These are phyloP conservation scores for Cercophora scortea DNA, from an alignment of 495 filamentous ascomycete species.

Conservation along the genomic window DNA sequence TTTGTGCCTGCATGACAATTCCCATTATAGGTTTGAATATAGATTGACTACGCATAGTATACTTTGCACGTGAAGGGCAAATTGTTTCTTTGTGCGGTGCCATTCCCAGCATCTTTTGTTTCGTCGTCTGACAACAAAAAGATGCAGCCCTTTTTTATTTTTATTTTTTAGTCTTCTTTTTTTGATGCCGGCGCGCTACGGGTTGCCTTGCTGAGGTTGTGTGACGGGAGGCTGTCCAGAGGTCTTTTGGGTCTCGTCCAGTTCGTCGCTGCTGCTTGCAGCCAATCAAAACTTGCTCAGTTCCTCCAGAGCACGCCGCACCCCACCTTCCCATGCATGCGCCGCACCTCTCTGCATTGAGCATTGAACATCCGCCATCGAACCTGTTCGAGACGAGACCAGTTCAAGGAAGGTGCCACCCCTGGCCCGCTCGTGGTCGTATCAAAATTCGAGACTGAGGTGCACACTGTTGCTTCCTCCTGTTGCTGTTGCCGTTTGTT, in stretches of 20 bases:
- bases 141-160: too few relatives aligned
- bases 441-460: not conserved
- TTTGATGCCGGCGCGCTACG: too few relatives aligned
- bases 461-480: too few relatives aligned
- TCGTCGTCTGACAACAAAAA: too few relatives aligned
- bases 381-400: not conserved
- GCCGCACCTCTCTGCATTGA: not conserved
- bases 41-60: too few relatives aligned
- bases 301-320: slow-evolving; percentile 24
- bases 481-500: too few relatives aligned
- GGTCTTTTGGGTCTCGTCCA: not conserved
- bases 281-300: slow-evolving; percentile 50
- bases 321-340: slow-evolving; percentile 22
- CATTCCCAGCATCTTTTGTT: too few relatives aligned
- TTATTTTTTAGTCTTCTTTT: too few relatives aligned
- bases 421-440: not conserved
- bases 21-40: too few relatives aligned
- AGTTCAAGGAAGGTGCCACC: slow-evolving; percentile 2
- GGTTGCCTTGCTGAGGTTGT: not conserved
- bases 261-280: not conserved
- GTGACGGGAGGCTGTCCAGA: not conserved
- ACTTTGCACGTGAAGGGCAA: too few relatives aligned
- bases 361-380: not conserved
- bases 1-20: too few relatives aligned
- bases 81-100: too few relatives aligned